phyloP scores from a whole-genome alignment of 2,329 filamentous ascomycete genomes.

The Colletotrichum eremochloae region DNA sequence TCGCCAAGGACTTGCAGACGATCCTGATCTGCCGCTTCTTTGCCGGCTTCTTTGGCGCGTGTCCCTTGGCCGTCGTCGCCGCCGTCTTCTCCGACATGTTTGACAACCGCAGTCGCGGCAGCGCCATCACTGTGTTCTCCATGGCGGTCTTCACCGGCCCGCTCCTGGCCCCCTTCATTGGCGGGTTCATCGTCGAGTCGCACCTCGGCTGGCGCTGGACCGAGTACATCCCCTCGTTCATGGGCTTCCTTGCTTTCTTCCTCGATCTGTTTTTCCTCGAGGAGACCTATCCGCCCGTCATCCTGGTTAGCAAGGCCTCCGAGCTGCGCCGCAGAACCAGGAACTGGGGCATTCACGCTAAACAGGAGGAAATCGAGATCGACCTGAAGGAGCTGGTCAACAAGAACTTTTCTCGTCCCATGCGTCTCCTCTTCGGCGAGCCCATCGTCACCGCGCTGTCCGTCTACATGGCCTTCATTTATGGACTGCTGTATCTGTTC shows the following conservation, averaged over 20 bases:
- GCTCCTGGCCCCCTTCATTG: slow-evolving; percentile 76
- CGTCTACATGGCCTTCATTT: slow-evolving; percentile 82
- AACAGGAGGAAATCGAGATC: slow-evolving; percentile 79
- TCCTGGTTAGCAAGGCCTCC: slow-evolving; percentile 72
- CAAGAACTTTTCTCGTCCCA: slow-evolving; percentile 76
- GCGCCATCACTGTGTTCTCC: slow-evolving; percentile 70
- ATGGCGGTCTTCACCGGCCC: slow-evolving; percentile 77
- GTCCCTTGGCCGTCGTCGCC: slow-evolving; percentile 76
- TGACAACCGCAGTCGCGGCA: slow-evolving; percentile 71
- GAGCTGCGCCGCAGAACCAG: slow-evolving; percentile 73
- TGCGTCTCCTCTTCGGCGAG: slow-evolving; percentile 75
- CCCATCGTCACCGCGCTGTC: slow-evolving; percentile 78
- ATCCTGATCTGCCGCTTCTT: slow-evolving; percentile 82
- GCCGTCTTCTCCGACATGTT: slow-evolving; percentile 82
- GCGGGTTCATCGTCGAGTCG: slow-evolving; percentile 74
- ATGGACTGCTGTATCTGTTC: slow-evolving; percentile 86
- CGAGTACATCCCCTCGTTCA: slow-evolving; percentile 72
- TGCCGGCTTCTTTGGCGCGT: slow-evolving; percentile 78
- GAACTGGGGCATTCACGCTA: slow-evolving; percentile 80
- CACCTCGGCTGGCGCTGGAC: slow-evolving; percentile 81
- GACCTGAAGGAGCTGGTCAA: slow-evolving; percentile 73
- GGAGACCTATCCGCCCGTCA: slow-evolving; percentile 78
- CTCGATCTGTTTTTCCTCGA: slow-evolving; percentile 73
- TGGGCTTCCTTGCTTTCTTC: slow-evolving; percentile 71
- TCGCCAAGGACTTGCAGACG: slow-evolving; percentile 76